phyloP scores from a whole-genome alignment of 140 eudicot species.

The Ambrosia hybrid region DNA sequence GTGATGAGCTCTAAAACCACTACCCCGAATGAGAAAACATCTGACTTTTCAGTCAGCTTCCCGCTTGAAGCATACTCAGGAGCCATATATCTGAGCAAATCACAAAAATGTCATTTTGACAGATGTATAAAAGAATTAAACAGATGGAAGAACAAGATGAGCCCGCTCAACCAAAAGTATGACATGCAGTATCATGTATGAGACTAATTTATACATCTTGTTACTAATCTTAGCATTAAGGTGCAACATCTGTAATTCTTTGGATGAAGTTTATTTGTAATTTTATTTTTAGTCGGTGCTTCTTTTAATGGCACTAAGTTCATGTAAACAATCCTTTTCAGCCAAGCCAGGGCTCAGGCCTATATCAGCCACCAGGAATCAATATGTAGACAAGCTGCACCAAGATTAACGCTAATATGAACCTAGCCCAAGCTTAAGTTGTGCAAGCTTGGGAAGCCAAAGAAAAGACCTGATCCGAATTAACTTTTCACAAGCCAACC shows the following conservation, averaged over 20 bases:
- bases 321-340: not conserved
- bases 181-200: not conserved
- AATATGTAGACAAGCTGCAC: slow-evolving; percentile 9
- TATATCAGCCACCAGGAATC: not conserved
- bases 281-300: not conserved
- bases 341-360: slow-evolving; percentile 3
- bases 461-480: not conserved
- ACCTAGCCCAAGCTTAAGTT: slow-evolving; percentile 8
- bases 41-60: slow-evolving; percentile 93
- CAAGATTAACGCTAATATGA: not conserved
- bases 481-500: slow-evolving; percentile 7
- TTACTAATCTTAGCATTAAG: not conserved
- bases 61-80: slow-evolving; percentile 98
- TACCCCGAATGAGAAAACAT: slow-evolving; percentile 87
- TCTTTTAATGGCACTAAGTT: not conserved
- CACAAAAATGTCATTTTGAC: slow-evolving; percentile 6
- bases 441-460: too few species aligned
- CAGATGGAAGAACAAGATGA: not conserved
- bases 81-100: slow-evolving; percentile 78
- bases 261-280: not conserved
- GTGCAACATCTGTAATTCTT: not conserved
- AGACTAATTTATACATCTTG: not conserved
- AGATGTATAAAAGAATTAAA: slow-evolving; percentile 11
- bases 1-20: slow-evolving; percentile 94
- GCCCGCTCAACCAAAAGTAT: too few species aligned